Evolutionary conservation across 768 basidiomycete genomes (phyloP), one percentile per base, ranked within the genome.

Genomic region (Boletus rubroflammeus): DNA sequence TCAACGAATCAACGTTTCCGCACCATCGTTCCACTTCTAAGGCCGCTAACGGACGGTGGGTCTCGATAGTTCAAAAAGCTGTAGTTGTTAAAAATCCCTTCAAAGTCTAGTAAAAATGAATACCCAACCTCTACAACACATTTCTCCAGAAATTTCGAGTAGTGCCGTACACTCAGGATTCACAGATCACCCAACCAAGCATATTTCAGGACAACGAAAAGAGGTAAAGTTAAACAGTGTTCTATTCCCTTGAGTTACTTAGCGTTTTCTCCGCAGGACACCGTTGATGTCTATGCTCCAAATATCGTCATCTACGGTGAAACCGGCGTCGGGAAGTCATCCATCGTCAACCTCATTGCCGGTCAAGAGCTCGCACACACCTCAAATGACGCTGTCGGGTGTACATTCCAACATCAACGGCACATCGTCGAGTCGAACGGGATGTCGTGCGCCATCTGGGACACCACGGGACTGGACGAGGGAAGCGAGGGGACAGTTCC

Each of bases 341-440:
- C 57, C 31, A 5, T 59, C 15, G 53, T 57, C 13, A 59, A 59
- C 47, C 26, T 59, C 23, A 52, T 59, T 17, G 46, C 55, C 0
- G 55, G 46, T 6, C 34, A 13, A 15, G 28, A 43, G 3, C 10
- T 19, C 6, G 47, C 57, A 1, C 13, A 13, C 1, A 53, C 32
- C 2, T 59, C 57, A 6, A 57, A 46, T n/a, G 50, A 45, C 8
- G 36, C 47, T 2, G 21, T 49, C 5, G 55, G 50, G 8, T 52
- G 57, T 3, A 57, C 55, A 2, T 56, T 51, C 46, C 34, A 48
- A n/a, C 34, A 56, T 7, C 5, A 43, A 19, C 28, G 7, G 7
- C 15, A 48, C 36, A 9, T 7, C 5, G 40, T 50, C 39, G 14
- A 25, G n/a, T n/a, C n/a, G n/a, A n/a, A n/a, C n/a, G n/a, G 26